Conservation (phyloP, 176 grass and related monocot genomes). For the Guadua angustifolia region DNA sequence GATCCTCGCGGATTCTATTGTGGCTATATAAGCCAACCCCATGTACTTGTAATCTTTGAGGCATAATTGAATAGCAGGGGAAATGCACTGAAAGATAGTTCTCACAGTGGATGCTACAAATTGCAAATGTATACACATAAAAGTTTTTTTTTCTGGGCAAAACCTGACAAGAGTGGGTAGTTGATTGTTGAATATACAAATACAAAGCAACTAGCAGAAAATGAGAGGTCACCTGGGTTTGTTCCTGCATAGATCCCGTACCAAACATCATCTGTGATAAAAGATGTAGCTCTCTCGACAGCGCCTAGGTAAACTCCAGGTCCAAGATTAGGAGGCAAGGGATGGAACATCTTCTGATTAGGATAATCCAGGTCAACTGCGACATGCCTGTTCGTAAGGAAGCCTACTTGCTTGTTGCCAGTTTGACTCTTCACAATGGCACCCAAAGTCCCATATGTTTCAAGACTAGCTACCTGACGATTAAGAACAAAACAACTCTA, state of each 20-base stretch:
- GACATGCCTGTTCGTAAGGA: conserved; percentile 92
- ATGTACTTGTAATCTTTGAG: too few relatives aligned
- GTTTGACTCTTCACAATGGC: conserved; percentile 92
- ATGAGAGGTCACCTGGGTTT: conserved; percentile 74
- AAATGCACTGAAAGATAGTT: neutral
- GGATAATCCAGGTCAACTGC: conserved; percentile 97
- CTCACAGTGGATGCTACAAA: neutral
- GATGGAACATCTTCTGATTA: conserved; percentile 99
- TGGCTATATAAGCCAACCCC: too few relatives aligned
- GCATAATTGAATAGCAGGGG: neutral
- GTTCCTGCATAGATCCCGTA: conserved; percentile 89
- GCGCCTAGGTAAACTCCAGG: conserved; percentile 96
- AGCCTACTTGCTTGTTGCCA: conserved; percentile 94
- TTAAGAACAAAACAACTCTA: conserved; percentile 18
- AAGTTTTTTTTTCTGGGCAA: neutral
- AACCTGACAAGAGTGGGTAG: neutral
- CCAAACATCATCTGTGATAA: conserved; percentile 99
- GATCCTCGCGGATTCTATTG: too few relatives aligned
- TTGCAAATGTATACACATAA: neutral
- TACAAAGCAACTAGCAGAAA: neutral
- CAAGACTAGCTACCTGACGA: conserved; percentile 89
- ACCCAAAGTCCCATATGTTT: conserved; percentile 94
- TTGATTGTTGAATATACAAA: neutral
- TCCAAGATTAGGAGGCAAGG: conserved; percentile 94
- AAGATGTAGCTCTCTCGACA: conserved; percentile 93